Conservation (phyloP, 495 filamentous ascomycete genomes). For the Jackrogersella multiformis region DNA sequence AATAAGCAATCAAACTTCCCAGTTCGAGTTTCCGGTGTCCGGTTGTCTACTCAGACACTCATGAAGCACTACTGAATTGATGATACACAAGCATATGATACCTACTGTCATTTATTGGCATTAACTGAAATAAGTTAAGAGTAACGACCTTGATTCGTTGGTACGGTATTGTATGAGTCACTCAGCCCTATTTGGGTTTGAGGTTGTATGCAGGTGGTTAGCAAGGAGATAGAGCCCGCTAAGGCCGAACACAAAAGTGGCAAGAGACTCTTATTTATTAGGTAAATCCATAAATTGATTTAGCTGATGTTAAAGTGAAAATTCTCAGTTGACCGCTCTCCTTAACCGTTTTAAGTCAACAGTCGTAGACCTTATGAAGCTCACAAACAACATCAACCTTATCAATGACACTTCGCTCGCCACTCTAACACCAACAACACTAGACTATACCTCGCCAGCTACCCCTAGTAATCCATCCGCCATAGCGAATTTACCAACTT, state of each 20-base stretch:
- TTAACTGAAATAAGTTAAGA: too few relatives aligned
- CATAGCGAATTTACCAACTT: neutral
- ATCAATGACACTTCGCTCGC: neutral
- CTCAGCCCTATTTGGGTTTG: too few relatives aligned
- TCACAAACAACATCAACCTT: neutral
- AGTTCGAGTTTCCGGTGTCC: too few relatives aligned
- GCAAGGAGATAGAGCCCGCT: too few relatives aligned
- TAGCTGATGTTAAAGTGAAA: conserved; percentile 1
- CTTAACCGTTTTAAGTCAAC: neutral
- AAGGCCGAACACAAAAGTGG: neutral
- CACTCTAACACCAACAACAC: conserved; percentile 15
- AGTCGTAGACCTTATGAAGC: neutral
- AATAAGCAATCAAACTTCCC: too few relatives aligned
- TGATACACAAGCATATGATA: too few relatives aligned
- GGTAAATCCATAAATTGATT: neutral
- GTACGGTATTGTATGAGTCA: too few relatives aligned
- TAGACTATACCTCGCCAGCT: neutral
- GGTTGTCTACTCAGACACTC: too few relatives aligned
- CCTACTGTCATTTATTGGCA: too few relatives aligned
- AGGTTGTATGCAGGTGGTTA: too few relatives aligned
- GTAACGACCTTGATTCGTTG: too few relatives aligned
- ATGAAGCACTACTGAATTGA: too few relatives aligned
- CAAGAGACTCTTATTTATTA: neutral
- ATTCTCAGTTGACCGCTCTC: neutral
- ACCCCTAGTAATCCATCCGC: neutral